Conservation (phyloP, 495 filamentous ascomycete genomes). For the Aspergillus kassunensis region DNA sequence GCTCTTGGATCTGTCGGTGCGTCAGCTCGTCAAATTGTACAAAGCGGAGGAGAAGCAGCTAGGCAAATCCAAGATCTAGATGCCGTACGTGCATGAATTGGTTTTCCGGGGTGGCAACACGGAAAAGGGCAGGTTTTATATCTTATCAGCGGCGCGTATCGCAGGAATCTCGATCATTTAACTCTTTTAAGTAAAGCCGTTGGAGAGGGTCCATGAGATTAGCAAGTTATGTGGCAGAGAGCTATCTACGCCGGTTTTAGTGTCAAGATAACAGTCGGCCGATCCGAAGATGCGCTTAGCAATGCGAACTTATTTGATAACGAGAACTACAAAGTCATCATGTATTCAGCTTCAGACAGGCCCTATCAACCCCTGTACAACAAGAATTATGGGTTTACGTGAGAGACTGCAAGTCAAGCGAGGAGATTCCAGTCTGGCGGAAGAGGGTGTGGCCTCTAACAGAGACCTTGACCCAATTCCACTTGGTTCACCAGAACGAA, state of each 20-base stretch:
- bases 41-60: slow-evolving; percentile 58
- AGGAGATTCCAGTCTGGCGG: slow-evolving; percentile 12
- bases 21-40: slow-evolving; percentile 72
- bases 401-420: slow-evolving; percentile 14
- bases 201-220: background rate
- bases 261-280: slow-evolving; percentile 7
- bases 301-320: background rate
- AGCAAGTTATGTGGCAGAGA: background rate
- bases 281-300: background rate
- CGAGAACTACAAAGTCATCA: background rate
- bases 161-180: background rate
- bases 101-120: background rate
- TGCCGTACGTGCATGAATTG: too few relatives aligned
- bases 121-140: background rate
- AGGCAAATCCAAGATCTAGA: slow-evolving; percentile 42
- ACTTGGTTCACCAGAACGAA: slow-evolving; percentile 12
- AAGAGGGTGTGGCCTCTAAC: slow-evolving; percentile 12
- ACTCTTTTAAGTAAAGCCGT: background rate
- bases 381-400: slow-evolving; percentile 10
- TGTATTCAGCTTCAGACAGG: background rate
- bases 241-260: background rate
- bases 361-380: background rate
- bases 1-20: slow-evolving; percentile 63
- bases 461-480: slow-evolving; percentile 23
- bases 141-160: background rate